Conservation (phyloP, 345 rosid species). For the Geranium rotundifolium region DNA sequence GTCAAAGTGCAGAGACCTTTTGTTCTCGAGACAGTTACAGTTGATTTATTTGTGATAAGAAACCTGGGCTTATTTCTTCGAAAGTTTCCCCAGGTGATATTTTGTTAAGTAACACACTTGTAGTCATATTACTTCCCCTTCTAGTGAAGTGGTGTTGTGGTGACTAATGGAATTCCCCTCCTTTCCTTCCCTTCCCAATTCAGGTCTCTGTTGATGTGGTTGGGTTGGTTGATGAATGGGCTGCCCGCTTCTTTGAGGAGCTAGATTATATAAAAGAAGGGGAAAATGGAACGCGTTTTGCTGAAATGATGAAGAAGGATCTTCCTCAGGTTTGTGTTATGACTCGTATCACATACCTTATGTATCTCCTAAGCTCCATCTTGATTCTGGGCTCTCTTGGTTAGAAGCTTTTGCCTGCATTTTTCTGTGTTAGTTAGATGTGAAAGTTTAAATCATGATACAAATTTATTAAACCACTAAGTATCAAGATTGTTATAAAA, state of each 20-base stretch:
- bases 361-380: too few species aligned
- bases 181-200: conserved; percentile 3
- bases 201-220: conserved; percentile 86
- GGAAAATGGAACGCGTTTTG: conserved; percentile 74
- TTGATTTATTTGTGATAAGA: conserved; percentile 74
- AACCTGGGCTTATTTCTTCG: conserved; percentile 76
- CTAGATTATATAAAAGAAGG: conserved; percentile 94
- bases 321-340: conserved; percentile 80
- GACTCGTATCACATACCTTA: not conserved
- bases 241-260: conserved; percentile 96
- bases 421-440: too few species aligned
- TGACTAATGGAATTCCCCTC: not conserved
- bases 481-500: too few species aligned
- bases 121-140: not conserved
- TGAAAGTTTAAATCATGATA: too few species aligned
- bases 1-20: conserved; percentile 96
- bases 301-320: conserved; percentile 95
- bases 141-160: not conserved
- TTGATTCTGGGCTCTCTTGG: too few species aligned
- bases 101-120: conserved; percentile 2
- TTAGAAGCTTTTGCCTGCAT: too few species aligned
- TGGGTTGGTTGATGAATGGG: conserved; percentile 99
- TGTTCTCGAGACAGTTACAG: conserved; percentile 92
- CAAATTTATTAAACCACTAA: too few species aligned
- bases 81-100: conserved; percentile 82